These are phyloP conservation scores for Fusarium aywerte DNA, from an alignment of 2,329 filamentous ascomycete genomes.

Conservation along the genomic window DNA sequence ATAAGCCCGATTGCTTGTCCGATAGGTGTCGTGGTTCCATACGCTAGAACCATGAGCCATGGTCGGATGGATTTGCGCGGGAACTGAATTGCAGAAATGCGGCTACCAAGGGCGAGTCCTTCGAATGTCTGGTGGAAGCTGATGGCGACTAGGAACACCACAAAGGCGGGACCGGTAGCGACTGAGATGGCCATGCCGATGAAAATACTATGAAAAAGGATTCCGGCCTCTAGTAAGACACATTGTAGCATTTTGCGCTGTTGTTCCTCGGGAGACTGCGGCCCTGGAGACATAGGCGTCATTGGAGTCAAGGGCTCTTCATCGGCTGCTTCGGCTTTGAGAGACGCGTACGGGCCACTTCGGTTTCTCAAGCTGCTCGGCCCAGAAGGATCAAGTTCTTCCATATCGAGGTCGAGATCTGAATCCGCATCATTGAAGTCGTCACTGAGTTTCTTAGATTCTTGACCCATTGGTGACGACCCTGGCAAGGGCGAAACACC, in stretches of 20 bases:
- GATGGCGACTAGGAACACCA: conserved; percentile 83
- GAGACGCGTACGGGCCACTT: conserved; percentile 48
- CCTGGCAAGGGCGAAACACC: conserved; percentile 68
- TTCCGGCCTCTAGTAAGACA: conserved; percentile 82
- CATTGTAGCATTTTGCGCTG: conserved; percentile 79
- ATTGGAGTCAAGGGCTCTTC: conserved; percentile 45
- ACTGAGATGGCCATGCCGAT: conserved; percentile 90
- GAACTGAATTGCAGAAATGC: conserved; percentile 86
- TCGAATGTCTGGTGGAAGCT: conserved; percentile 90
- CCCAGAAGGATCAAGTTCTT: conserved; percentile 65
- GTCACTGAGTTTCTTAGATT: conserved; percentile 46
- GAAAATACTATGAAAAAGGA: conserved; percentile 86
- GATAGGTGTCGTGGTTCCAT: conserved; percentile 80
- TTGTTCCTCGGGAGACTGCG: conserved; percentile 64
- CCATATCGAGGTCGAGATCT: conserved; percentile 68
- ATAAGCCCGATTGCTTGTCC: conserved; percentile 85
- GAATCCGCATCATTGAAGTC: conserved; percentile 60
- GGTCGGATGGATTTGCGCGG: conserved; percentile 77
- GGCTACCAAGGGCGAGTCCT: conserved; percentile 84
- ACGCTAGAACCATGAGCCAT: conserved; percentile 84
- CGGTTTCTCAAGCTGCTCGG: conserved; percentile 39
- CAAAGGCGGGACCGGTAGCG: conserved; percentile 80
- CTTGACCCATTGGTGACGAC: conserved; percentile 57
- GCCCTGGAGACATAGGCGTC: conserved; percentile 43
- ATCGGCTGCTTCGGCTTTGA: conserved; percentile 45